Evolutionary conservation across 2,329 filamentous ascomycete species (phyloP).

Genomic region (Diaporthe ampelina): DNA sequence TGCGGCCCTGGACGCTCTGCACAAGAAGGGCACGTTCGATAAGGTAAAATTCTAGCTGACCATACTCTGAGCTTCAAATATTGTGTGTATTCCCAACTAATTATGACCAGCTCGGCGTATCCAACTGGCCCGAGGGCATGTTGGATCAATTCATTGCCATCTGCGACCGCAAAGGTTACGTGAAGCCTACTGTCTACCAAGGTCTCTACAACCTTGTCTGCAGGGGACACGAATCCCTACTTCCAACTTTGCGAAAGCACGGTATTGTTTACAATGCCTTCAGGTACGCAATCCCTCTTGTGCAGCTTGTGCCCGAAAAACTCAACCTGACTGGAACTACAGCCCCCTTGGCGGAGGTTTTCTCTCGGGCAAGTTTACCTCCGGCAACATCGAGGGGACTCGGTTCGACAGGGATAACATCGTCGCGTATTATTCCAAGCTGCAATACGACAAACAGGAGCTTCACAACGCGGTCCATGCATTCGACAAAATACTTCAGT

Average conservation of each 20-base stretch:
- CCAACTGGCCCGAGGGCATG: slow-evolving; percentile 25
- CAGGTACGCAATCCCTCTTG: slow-evolving; percentile 9
- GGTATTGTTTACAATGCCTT: slow-evolving; percentile 37
- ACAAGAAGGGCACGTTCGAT: slow-evolving; percentile 31
- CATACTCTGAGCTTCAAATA: not conserved
- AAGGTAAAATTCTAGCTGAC: not conserved
- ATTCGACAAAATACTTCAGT: slow-evolving; percentile 37
- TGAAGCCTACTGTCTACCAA: slow-evolving; percentile 42
- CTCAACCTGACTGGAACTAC: not conserved
- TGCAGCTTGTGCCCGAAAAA: not conserved
- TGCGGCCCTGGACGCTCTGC: slow-evolving; percentile 32
- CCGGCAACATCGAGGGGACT: slow-evolving; percentile 42
- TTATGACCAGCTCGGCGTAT: slow-evolving; percentile 4
- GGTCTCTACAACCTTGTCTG: slow-evolving; percentile 41
- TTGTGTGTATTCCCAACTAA: not conserved
- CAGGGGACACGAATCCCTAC: slow-evolving; percentile 35
- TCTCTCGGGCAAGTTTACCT: slow-evolving; percentile 42
- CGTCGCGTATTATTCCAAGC: slow-evolving; percentile 38
- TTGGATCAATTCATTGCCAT: slow-evolving; percentile 35
- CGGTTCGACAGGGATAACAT: slow-evolving; percentile 42
- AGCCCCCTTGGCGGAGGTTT: slow-evolving; percentile 43
- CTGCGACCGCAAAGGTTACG: slow-evolving; percentile 40
- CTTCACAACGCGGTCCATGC: slow-evolving; percentile 38
- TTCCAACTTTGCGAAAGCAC: slow-evolving; percentile 37
- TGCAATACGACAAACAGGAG: slow-evolving; percentile 42